A percentile compares a stretch with the other conserved stretches of the same genome.
These are phyloP conservation scores for Mallotus nudiflorus DNA, from an alignment of 345 rosid genomes.

Conservation along the genomic window DNA sequence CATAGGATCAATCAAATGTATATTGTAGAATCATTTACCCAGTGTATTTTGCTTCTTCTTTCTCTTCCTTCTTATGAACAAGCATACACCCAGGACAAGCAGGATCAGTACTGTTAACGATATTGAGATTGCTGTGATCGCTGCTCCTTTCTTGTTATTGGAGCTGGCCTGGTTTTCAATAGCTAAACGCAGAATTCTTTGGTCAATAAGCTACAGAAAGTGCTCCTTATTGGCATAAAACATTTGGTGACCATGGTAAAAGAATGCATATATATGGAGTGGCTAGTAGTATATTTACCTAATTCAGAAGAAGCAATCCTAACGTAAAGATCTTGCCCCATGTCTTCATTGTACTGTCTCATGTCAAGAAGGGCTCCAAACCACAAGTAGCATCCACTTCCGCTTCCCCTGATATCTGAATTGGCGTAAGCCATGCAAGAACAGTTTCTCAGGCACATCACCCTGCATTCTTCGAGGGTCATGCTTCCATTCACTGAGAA, in stretches of 20 bases:
- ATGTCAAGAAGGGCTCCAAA: slow-evolving; percentile 21
- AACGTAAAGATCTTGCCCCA: slow-evolving; percentile 25
- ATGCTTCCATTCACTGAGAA: neutral
- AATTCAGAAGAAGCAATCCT: slow-evolving; percentile 22
- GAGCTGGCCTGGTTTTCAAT: no score
- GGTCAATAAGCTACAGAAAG: no score
- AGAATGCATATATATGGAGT: neutral
- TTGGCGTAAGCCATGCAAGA: slow-evolving; percentile 28
- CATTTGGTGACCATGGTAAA: neutral
- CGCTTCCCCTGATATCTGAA: slow-evolving; percentile 14
- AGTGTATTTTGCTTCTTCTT: neutral
- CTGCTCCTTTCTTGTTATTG: neutral
- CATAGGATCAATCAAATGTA: neutral
- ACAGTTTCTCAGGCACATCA: slow-evolving; percentile 22
- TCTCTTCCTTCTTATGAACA: neutral
- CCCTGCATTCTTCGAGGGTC: slow-evolving; percentile 15
- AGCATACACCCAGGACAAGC: neutral
- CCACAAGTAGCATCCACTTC: slow-evolving; percentile 32
- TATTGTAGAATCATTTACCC: neutral
- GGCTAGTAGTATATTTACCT: slow-evolving; percentile 5
- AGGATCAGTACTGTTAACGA: neutral
- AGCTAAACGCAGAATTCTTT: no score
- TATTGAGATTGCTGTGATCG: neutral
- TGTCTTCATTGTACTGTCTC: neutral
- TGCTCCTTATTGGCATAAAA: no score